Evolutionary conservation across 805 yeast species (phyloP), one percentile per base, ranked within the genome.

Genomic region (Metschnikowia matae): DNA sequence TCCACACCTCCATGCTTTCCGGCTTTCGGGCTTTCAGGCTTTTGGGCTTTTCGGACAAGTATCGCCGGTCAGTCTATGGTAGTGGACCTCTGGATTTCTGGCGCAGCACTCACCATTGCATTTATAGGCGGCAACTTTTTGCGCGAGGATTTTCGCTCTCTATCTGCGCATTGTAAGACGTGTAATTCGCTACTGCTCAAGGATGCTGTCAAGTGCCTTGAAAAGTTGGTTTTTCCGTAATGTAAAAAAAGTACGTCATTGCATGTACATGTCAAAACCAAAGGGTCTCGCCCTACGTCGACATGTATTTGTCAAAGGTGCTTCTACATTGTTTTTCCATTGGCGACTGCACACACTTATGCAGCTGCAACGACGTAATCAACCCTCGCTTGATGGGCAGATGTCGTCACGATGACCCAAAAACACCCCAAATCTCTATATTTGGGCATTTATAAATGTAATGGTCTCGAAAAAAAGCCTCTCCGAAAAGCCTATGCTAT

Each of bases 301-400:
- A 37, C n/a, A 37, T 20, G 6, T 8, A 8, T 23, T n/a, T 14
- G 29, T 8, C 21, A 5, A 14, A 42, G 29, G 8, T 42, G 14
- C 29, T 20, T 34, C 31, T 11, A 14, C 34, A 14, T 20, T 32
- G 31, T 33, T 29, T 33, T 32, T 18, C 11, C 13, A 4, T n/a
- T n/a, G 21, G 14, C 6, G 11, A 38, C 49, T 44, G 54, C 49
- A 48, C 44, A 32, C 40, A 42, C 23, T 15, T 49, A 38, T 56
- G 60, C 60, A 56, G 40, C 51, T 20, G 11, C 53, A 53, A 29
- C 58, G 52, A 56, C 60, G 60, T 56, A 54, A 56, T 53, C 52
- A 43, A 32, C 38, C 34, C n/a, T 8, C 26, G 38, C 14, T 42
- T 34, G 26, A 20, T 42, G 38, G 26, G 45, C 45, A 6, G 26